Percentiles rank a stretch among this genome's conserved stretches.
Evolutionary conservation across 768 basidiomycete genomes (phyloP).

Genomic region (Inosperma sp.): DNA sequence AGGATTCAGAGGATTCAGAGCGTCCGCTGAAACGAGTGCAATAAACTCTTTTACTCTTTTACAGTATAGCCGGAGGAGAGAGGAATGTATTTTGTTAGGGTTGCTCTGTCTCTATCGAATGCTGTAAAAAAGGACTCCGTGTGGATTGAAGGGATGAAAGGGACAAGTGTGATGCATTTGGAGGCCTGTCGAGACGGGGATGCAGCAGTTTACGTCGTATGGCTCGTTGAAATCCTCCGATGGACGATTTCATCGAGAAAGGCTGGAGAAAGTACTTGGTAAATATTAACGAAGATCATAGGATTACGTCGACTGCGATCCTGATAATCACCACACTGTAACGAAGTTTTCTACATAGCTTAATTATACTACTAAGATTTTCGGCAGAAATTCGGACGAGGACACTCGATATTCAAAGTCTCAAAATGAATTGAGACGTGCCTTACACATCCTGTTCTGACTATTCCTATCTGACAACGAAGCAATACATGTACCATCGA

Average conservation of each 20-base stretch:
- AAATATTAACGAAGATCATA: constrained; percentile 18
- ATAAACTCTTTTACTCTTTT: constrained; percentile 29
- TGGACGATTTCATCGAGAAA: background rate
- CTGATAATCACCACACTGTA: no score
- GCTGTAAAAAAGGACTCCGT: constrained; percentile 23
- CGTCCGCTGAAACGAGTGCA: constrained; percentile 19
- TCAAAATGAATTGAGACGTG: no score
- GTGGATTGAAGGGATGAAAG: constrained; percentile 38
- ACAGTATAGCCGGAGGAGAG: constrained; percentile 27
- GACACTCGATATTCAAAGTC: no score
- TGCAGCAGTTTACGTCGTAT: constrained; percentile 39
- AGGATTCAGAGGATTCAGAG: constrained; percentile 26
- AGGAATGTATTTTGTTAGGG: constrained; percentile 38
- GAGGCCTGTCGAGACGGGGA: constrained; percentile 35
- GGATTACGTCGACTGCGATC: no score
- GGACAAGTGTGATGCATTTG: constrained; percentile 40
- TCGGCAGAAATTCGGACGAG: no score
- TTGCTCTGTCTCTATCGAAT: constrained; percentile 16
- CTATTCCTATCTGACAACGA: no score
- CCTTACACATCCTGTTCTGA: no score
- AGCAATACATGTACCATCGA: no score
- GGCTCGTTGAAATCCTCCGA: constrained; percentile 13
- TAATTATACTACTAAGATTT: no score
- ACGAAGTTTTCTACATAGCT: no score
- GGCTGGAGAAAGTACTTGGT: constrained; percentile 10